Conservation (phyloP, 164 flowering plant species). For the Chimonanthus praecox region DNA sequence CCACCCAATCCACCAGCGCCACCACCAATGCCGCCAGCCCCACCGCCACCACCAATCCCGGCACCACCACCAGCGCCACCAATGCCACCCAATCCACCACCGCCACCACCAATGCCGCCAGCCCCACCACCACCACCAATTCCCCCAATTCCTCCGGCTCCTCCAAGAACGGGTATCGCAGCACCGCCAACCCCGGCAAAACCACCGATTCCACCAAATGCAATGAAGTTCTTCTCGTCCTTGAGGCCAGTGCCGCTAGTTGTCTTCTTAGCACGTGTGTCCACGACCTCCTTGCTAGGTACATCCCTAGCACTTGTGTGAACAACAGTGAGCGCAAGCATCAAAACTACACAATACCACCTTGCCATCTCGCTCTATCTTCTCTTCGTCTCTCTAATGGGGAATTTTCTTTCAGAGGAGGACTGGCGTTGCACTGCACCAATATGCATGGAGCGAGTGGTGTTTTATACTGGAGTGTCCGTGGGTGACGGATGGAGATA, state of each 20-base stretch:
- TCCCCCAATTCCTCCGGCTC: constrained; percentile 4
- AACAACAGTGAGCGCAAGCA: constrained; percentile 1
- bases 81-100: constrained; percentile 6
- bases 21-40: not conserved
- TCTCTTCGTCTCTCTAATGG: not conserved
- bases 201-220: constrained; percentile 3
- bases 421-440: not conserved
- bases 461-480: not conserved
- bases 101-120: constrained; percentile 7
- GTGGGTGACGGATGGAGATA: not conserved
- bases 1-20: not conserved
- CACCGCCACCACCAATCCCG: not conserved
- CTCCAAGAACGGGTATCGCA: not conserved
- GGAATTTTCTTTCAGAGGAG: too few relatives aligned
- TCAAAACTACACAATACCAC: not conserved
- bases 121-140: not conserved
- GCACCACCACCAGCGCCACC: constrained; percentile 3
- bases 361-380: constrained; percentile 8
- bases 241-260: constrained; percentile 6
- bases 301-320: not conserved
- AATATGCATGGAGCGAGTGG: not conserved
- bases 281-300: not conserved
- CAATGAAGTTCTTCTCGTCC: constrained; percentile 8
- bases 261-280: not conserved
- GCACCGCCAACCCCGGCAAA: constrained; percentile 4